These are phyloP conservation scores for Ettlia oleoabundans DNA, from an alignment of 139 green algal species.

Conservation along the genomic window DNA sequence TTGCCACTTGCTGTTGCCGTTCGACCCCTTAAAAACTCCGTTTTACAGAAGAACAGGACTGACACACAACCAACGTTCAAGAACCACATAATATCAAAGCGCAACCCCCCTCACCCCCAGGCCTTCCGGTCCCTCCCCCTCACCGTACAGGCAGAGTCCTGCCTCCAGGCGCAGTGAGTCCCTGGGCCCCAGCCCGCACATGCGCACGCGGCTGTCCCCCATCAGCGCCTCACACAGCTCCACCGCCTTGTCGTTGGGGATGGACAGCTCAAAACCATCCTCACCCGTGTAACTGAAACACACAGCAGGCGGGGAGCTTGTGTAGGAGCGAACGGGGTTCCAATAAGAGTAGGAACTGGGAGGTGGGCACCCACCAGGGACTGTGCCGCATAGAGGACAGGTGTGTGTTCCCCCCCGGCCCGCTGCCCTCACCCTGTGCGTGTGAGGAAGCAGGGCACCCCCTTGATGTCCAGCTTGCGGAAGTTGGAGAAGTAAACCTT, in stretches of 20 bases:
- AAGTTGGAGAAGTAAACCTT: constrained; percentile 96
- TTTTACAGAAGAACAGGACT: too few species aligned
- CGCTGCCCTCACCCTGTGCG: constrained; percentile 82
- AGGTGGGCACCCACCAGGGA: too few species aligned
- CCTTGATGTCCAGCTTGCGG: constrained; percentile 71
- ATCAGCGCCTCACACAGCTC: constrained; percentile 79
- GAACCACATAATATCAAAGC: too few species aligned
- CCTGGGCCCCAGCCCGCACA: constrained; percentile 91
- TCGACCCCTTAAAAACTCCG: too few species aligned
- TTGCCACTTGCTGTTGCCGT: too few species aligned
- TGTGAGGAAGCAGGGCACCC: constrained; percentile 87
- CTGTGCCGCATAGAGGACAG: too few species aligned
- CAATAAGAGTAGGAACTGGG: too few species aligned
- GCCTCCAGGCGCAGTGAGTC: constrained; percentile 97
- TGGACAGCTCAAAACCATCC: constrained; percentile 98
- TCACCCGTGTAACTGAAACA: constrained; percentile 95
- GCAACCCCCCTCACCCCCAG: too few species aligned
- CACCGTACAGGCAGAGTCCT: constrained; percentile 96
- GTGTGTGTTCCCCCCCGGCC: neutral
- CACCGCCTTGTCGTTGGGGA: constrained; percentile 74
- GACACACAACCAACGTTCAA: too few species aligned
- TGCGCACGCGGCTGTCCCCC: constrained; percentile 62
- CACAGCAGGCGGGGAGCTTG: neutral
- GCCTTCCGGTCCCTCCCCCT: neutral
- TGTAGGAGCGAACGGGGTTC: too few species aligned